Percentiles rank a stretch among this genome's conserved stretches.
Conservation (phyloP, 768 basidiomycete genomes). For the Boletus vermiculosoides region DNA sequence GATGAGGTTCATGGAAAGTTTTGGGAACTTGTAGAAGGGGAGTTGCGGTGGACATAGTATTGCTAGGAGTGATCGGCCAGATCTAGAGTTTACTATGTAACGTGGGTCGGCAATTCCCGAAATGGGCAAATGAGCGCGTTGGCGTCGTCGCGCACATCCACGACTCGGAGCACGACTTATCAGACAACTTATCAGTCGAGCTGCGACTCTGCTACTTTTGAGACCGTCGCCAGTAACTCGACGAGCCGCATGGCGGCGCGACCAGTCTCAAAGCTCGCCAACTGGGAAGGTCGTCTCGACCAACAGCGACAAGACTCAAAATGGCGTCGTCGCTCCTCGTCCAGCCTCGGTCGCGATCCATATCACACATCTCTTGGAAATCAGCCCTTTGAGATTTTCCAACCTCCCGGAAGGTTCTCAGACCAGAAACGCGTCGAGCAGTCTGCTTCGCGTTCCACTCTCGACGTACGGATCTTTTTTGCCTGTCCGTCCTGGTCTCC, state of each 20-base stretch:
- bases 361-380: slow-evolving; percentile 4
- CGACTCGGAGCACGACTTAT: not conserved
- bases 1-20: not conserved
- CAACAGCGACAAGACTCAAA: slow-evolving; percentile 6
- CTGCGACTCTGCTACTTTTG: not conserved
- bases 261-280: slow-evolving; percentile 12
- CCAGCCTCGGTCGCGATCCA: slow-evolving; percentile 11
- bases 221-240: not conserved
- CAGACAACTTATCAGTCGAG: slow-evolving; percentile 2
- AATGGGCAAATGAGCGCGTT: slow-evolving; percentile 8
- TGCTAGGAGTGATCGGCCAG: not conserved
- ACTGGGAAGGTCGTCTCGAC: slow-evolving; percentile 19
- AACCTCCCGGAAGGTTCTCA: not conserved
- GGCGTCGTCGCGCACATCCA: slow-evolving; percentile 2
- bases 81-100: too few species aligned
- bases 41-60: not conserved
- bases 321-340: slow-evolving; percentile 12
- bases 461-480: slow-evolving; percentile 13
- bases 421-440: slow-evolving; percentile 10
- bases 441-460: not conserved
- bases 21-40: not conserved
- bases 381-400: not conserved
- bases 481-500: not conserved
- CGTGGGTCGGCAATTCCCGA: slow-evolving; percentile 11
- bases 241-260: slow-evolving; percentile 14